Conservation (phyloP, 2,329 filamentous ascomycete genomes). For the Botrytis sinoallii region DNA sequence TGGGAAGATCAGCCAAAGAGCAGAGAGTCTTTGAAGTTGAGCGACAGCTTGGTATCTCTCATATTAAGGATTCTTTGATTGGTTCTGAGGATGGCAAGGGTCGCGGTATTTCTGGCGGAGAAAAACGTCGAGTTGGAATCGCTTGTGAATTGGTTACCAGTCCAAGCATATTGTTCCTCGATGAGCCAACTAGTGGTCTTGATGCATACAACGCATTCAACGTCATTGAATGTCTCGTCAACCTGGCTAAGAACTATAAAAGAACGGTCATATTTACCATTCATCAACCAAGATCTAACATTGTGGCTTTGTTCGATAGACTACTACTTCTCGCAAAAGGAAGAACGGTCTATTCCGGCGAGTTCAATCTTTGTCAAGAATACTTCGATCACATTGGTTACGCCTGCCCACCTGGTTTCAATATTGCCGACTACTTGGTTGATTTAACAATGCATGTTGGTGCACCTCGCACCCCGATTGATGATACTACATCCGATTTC, state of each 20-base stretch:
- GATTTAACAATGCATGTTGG: constrained; percentile 97
- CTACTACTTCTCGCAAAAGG: constrained; percentile 88
- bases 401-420: constrained; percentile 91
- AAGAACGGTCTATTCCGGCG: constrained; percentile 88
- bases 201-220: constrained; percentile 99
- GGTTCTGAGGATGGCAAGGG: constrained; percentile 93
- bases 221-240: constrained; percentile 93
- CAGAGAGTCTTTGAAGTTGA: constrained; percentile 91
- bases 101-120: constrained; percentile 92
- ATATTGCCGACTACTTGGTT: constrained; percentile 96
- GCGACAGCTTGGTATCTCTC: constrained; percentile 88
- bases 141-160: constrained; percentile 97
- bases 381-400: constrained; percentile 95
- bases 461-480: constrained; percentile 50
- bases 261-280: constrained; percentile 98
- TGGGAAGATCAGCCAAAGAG: constrained; percentile 84
- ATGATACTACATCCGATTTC: constrained; percentile 56
- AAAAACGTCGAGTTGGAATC: constrained; percentile 94
- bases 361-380: constrained; percentile 80
- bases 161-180: constrained; percentile 93
- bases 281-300: constrained; percentile 96
- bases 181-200: constrained; percentile 93
- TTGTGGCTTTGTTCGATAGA: constrained; percentile 93
- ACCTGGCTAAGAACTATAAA: constrained; percentile 92
- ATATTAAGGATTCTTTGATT: constrained; percentile 92